phyloP scores from a whole-genome alignment of 2,329 filamentous ascomycete genomes.

The Ophiostoma quercus region DNA sequence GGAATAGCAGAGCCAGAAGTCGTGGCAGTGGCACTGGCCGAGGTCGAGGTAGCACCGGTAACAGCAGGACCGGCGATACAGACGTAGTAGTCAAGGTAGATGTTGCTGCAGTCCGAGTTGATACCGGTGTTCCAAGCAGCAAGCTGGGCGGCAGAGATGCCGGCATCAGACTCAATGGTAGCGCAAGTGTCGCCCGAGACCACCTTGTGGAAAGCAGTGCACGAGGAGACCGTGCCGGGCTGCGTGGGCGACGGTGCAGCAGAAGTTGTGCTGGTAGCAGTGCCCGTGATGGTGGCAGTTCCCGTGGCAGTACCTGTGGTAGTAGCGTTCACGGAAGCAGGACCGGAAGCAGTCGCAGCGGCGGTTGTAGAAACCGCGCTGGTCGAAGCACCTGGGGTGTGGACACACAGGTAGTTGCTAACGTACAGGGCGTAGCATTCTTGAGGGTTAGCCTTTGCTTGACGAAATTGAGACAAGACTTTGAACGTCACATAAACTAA shows the following conservation, averaged over 20 bases:
- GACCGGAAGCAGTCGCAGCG: not conserved
- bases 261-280: not conserved
- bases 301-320: not conserved
- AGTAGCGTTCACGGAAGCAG: not conserved
- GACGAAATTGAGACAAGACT: not conserved
- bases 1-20: not conserved
- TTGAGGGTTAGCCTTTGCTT: not conserved
- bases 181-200: slow-evolving; percentile 20
- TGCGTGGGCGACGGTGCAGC: slow-evolving; percentile 2
- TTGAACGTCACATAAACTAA: not conserved
- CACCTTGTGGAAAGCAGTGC: slow-evolving; percentile 21
- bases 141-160: slow-evolving; percentile 14
- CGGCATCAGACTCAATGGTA: slow-evolving; percentile 15
- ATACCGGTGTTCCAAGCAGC: slow-evolving; percentile 21
- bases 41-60: slow-evolving; percentile 19
- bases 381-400: not conserved
- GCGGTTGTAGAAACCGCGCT: not conserved
- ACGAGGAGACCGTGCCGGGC: slow-evolving; percentile 14
- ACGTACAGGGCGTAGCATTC: not conserved
- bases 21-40: not conserved
- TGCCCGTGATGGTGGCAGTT: not conserved
- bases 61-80: slow-evolving; percentile 19
- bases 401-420: not conserved
- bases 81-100: slow-evolving; percentile 22
- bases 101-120: slow-evolving; percentile 17